Percentiles rank a stretch among this genome's conserved stretches.
phyloP scores from a whole-genome alignment of 2,329 filamentous ascomycete species.

The Lecanicillium sp. region DNA sequence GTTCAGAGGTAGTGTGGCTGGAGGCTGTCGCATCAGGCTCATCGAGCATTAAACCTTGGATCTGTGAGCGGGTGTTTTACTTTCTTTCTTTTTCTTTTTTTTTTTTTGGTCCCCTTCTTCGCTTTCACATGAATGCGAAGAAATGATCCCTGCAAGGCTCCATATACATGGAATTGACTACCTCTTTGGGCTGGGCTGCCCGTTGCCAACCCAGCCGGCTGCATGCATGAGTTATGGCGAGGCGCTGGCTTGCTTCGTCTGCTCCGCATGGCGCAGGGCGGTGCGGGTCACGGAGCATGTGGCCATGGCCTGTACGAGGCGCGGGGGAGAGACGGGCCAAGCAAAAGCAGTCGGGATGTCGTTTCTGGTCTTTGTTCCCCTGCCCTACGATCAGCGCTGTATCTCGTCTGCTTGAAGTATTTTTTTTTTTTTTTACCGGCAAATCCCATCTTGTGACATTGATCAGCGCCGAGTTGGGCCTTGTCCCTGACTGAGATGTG shows the following conservation, averaged over 20 bases:
- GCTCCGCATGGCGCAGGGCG: background rate
- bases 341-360: background rate
- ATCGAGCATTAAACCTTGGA: too few species aligned
- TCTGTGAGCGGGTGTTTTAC: too few species aligned
- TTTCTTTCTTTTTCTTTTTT: too few species aligned
- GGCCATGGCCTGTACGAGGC: constrained; percentile 3
- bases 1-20: too few species aligned
- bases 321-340: background rate
- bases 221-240: constrained; percentile 1
- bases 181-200: background rate
- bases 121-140: too few species aligned
- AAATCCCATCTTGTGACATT: too few species aligned
- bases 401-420: too few species aligned
- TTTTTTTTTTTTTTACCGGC: background rate
- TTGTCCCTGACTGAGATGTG: too few species aligned
- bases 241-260: background rate
- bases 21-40: too few species aligned
- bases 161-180: constrained; percentile 1
- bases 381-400: background rate
- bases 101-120: too few species aligned
- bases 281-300: background rate
- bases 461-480: too few species aligned
- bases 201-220: background rate
- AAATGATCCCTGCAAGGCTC: background rate
- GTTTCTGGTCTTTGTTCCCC: background rate